Conservation (phyloP, 805 yeast species). For the Nadsonia fulvescens region DNA sequence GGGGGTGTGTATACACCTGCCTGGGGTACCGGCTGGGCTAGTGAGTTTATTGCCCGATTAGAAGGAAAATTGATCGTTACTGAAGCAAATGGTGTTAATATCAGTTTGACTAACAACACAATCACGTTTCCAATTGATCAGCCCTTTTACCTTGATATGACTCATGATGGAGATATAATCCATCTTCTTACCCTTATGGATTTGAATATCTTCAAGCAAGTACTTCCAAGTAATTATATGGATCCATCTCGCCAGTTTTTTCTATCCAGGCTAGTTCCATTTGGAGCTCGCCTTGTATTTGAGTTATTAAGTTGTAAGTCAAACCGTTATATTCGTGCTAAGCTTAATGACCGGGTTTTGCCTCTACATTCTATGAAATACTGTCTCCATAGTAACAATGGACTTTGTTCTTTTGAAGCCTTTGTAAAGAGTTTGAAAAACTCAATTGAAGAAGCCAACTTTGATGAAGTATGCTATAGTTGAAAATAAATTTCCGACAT, state of each 20-base stretch:
- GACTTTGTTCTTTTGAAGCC: too few species aligned
- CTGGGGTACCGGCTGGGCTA: conserved; percentile 41
- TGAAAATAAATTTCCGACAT: too few species aligned
- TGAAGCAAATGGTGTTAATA: conserved; percentile 32
- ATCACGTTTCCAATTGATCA: conserved; percentile 24
- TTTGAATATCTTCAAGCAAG: conserved; percentile 22
- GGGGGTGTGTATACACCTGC: conserved; percentile 35
- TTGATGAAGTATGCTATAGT: too few species aligned
- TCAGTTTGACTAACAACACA: conserved; percentile 18
- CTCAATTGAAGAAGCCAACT: too few species aligned
- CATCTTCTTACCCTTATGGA: conserved; percentile 50
- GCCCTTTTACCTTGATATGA: conserved; percentile 47
- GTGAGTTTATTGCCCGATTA: conserved; percentile 24
- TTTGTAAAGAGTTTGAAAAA: too few species aligned
- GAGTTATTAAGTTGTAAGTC: conserved; percentile 21
- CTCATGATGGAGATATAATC: conserved; percentile 57
- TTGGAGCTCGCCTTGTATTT: conserved; percentile 23
- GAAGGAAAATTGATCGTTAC: conserved; percentile 30
- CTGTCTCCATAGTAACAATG: conserved; percentile 17
- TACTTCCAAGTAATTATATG: conserved; percentile 28
- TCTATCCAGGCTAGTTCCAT: conserved; percentile 23
- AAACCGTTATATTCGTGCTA: conserved; percentile 15
- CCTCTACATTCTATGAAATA: conserved; percentile 19
- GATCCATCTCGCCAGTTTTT: conserved; percentile 22
- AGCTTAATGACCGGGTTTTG: conserved; percentile 21